Conservation (phyloP, 2,329 filamentous ascomycete species). For the Cladorrhinum sp. region DNA sequence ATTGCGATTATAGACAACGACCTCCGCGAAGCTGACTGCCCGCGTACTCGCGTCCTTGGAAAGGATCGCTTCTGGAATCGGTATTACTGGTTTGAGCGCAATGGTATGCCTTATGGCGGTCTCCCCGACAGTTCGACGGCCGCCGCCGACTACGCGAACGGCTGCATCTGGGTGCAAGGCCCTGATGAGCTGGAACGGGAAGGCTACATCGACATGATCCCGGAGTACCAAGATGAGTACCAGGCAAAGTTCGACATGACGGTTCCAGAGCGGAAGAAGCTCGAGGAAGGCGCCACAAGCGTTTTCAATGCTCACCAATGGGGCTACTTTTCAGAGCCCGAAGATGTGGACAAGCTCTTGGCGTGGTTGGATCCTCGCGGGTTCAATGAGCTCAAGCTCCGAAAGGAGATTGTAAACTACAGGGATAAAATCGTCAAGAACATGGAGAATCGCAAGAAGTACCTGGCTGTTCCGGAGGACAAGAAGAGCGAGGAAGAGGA, state of each 20-base stretch:
- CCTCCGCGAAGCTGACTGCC: slow-evolving; percentile 88
- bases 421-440: slow-evolving; percentile 71
- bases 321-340: slow-evolving; percentile 84
- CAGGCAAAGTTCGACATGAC: slow-evolving; percentile 74
- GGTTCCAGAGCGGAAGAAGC: slow-evolving; percentile 76
- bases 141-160: slow-evolving; percentile 85
- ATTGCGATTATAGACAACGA: slow-evolving; percentile 87
- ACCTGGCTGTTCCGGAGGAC: slow-evolving; percentile 53
- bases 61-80: slow-evolving; percentile 97
- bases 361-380: slow-evolving; percentile 87
- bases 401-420: slow-evolving; percentile 79
- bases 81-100: slow-evolving; percentile 99
- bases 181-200: slow-evolving; percentile 83
- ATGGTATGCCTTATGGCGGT: slow-evolving; percentile 93
- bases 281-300: slow-evolving; percentile 79
- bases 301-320: slow-evolving; percentile 77
- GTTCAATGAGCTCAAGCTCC: slow-evolving; percentile 78
- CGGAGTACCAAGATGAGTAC: slow-evolving; percentile 72
- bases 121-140: slow-evolving; percentile 86
- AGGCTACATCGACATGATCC: slow-evolving; percentile 77
- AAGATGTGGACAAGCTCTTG: slow-evolving; percentile 73
- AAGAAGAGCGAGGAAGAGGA: slow-evolving; percentile 17
- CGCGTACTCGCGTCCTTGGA: slow-evolving; percentile 82
- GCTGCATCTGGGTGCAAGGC: slow-evolving; percentile 93
- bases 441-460: slow-evolving; percentile 76